Base-by-base conservation (phyloP, 306 rosid species). In the Malus asiatica region DNA sequence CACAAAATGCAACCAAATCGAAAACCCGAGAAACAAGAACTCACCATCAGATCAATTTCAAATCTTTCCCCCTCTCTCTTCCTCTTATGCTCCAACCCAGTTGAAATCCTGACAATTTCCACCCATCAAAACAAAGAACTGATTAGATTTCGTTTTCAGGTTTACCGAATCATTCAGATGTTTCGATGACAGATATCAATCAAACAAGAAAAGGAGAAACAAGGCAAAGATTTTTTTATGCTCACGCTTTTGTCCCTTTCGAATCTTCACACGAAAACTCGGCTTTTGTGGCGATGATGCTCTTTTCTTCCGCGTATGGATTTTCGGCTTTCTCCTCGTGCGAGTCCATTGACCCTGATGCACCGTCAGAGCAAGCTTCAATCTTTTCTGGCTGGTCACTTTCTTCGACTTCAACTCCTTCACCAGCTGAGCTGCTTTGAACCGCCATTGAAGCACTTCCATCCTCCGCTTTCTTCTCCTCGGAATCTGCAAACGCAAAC, bases 21-120 rank as follows among this genome's bases (percentile, higher is more conserved):
- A 48, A 83, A 45, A 38, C 4, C 16, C 59, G 63, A 68, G 1
- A 32, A 61, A 68, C 69, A 70, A 69, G 61, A 66, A 76, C 89
- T 88, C 84, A 92, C 97, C 97, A 86, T 89, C 83, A 88, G 83
- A 83, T 89, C 97, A 70, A 92, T 85, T 69, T 83, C 82, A 55
- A 89, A 84, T 73, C 55, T 86, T 84, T 83, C 86, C 53, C 22
- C 27, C 13, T 61, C 84, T 77, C 79, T 83, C 62, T 79, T 82
- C 65, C 68, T 80, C 20, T 61, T 76, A 66, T 61, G 66, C 84
- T 74, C 83, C 29, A 25, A 60, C 42, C 57, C 68, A 77, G 71
- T 55, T 38, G 81, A 30, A 71, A 69, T 65, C 87, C 93, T 89
- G 62, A 70, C 59, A 79, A 68, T 67, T 71, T 57, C 71, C 52